Evolutionary conservation across 495 filamentous ascomycete species (phyloP), one percentile per base, ranked within the genome.

Genomic region (Penicillium daleae): DNA sequence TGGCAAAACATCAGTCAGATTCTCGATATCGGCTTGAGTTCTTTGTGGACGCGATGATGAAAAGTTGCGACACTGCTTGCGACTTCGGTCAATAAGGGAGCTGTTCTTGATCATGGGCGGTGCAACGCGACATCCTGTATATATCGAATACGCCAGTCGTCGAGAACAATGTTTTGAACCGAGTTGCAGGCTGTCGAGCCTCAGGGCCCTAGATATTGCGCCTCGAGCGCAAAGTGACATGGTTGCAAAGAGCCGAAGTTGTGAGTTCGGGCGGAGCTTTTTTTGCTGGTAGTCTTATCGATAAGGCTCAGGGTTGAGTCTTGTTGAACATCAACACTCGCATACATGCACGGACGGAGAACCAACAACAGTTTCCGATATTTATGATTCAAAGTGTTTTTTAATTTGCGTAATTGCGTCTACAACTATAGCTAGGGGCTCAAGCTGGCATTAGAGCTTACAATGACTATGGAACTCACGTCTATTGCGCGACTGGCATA

Each of bases 221-320:
- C 71, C 69, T 54, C 74, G 68, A 33, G 73, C 66, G 54, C 65
- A 71, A 51, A 67, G 67, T 57, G 69, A 71, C 77, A 80, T 80
- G 64, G 56, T 66, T 66, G 60, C 31, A 21, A 35, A 24, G n/a
- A 37, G 24, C 19, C 56, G 35, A 50, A 39, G 49, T 60, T 67
- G 64, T 61, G 62, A 69, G 46, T 56, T 63, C 21, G 50, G 15
- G 62, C 57, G 66, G 57, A 67, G 68, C 61, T 61, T 68, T 68
- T 69, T 71, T 61, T 64, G 59, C 29, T 51, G 32, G 61, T 29
- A 7, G 21, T 57, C 55, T 59, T 67, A 65, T 69, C 54, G 72
- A 76, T 71, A 72, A 53, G 61, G 59, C 50, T 1, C 44, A 21
- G 39, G 39, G 15, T 24, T 6, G 22, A 24, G 8, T 12, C 44